A percentile compares a stretch with the other conserved stretches of the same genome.
These are phyloP conservation scores for Amphicarpaea edgeworthii DNA, from an alignment of 306 rosid species.

Conservation along the genomic window DNA sequence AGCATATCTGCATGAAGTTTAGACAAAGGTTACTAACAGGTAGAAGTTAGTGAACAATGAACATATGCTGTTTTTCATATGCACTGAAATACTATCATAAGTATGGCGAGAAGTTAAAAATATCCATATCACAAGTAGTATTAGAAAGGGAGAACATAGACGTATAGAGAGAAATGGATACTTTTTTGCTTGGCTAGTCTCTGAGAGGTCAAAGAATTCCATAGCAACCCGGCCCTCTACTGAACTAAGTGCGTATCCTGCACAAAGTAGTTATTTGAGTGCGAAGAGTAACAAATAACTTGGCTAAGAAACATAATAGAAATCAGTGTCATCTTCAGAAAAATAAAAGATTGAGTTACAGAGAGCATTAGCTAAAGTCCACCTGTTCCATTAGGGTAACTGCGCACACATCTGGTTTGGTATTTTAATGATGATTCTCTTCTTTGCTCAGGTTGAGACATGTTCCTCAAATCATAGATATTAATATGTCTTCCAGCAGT, in stretches of 20 bases:
- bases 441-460: conserved; percentile 97
- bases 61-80: neutral
- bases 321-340: conserved; percentile 12
- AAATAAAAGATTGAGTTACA: neutral
- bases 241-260: conserved; percentile 99
- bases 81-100: neutral
- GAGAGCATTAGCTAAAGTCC: conserved; percentile 35
- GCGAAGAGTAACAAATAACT: neutral
- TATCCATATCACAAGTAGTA: conserved; percentile 3
- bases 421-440: conserved; percentile 97
- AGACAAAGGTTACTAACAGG: neutral
- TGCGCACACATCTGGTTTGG: conserved; percentile 95
- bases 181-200: conserved; percentile 96
- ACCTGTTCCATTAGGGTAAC: conserved; percentile 99
- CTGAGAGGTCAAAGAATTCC: conserved; percentile 98
- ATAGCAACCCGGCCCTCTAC: conserved; percentile 98
- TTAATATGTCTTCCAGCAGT: conserved; percentile 99
- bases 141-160: conserved; percentile 18
- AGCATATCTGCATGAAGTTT: conserved; percentile 71
- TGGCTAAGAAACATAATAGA: conserved; percentile 33
- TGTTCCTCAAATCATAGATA: conserved; percentile 93
- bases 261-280: conserved; percentile 35
- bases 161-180: conserved; percentile 8
- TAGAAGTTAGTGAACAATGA: conserved; percentile 4
- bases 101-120: conserved; percentile 13